Conservation (phyloP, 768 basidiomycete species). For the Vararia minispora region DNA sequence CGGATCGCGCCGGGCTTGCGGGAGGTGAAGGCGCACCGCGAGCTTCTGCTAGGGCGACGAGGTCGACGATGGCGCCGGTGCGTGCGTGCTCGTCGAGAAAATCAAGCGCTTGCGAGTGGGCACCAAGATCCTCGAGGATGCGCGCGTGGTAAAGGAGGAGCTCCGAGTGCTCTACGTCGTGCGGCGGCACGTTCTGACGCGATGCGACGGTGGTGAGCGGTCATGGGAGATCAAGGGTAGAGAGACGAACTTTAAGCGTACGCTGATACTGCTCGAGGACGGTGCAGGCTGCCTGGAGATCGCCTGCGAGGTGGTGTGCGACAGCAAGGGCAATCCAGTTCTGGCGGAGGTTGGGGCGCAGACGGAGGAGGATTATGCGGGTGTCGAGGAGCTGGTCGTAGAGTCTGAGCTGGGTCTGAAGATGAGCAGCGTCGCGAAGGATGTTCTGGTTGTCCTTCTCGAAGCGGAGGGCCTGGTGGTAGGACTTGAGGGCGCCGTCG, state of each 20-base stretch:
- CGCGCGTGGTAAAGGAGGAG: conserved; percentile 66
- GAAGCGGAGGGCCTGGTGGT: conserved; percentile 77
- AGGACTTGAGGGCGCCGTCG: conserved; percentile 88
- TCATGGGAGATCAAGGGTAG: background rate
- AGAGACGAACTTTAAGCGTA: conserved; percentile 53
- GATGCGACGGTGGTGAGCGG: conserved; percentile 10
- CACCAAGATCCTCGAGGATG: conserved; percentile 62
- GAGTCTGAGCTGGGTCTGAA: conserved; percentile 80
- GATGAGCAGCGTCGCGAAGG: conserved; percentile 77
- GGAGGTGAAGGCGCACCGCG: conserved; percentile 35
- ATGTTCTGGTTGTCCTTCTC: conserved; percentile 97
- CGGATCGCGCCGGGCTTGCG: conserved; percentile 4
- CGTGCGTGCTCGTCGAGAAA: conserved; percentile 57
- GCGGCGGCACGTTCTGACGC: conserved; percentile 56
- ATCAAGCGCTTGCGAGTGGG: conserved; percentile 45
- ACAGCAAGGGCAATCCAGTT: conserved; percentile 89
- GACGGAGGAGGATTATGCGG: conserved; percentile 64
- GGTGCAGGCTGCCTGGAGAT: conserved; percentile 55
- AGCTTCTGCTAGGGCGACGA: conserved; percentile 52
- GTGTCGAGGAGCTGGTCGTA: conserved; percentile 75
- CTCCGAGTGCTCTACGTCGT: conserved; percentile 81
- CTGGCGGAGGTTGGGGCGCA: conserved; percentile 73
- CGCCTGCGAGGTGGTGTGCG: conserved; percentile 77
- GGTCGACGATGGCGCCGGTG: conserved; percentile 58
- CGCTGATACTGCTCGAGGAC: conserved; percentile 63